Base-by-base conservation (phyloP, 2,329 filamentous ascomycete genomes). In the Blastomyces gilchristii region DNA sequence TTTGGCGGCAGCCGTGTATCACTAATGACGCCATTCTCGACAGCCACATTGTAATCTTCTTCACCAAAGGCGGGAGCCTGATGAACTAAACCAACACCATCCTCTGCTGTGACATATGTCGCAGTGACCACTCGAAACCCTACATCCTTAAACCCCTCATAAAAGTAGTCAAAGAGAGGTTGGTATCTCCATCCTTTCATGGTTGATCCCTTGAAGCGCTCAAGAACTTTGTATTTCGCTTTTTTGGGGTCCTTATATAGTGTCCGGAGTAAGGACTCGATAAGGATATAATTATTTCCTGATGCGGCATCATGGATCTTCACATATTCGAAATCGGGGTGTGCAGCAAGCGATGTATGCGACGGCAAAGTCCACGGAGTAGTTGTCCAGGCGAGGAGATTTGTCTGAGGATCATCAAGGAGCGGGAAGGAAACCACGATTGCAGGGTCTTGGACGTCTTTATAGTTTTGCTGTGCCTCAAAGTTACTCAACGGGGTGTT, bases 171-270 rank as follows among this genome's bases (percentile, higher is more conserved):
- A 75, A 97, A 97, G 0, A 92, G 82, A 7, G 93, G 92, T 74
- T 91, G 82, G 72, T 97, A 97, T 73, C 86, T 88, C 89, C 90
- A 95, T 49, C 89, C 91, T 41, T 90, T 78, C 86, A 97, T 91
- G 57, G 91, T 87, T 67, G 86, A 88, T 58, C 93, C 93, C 77
- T 87, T 89, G 68, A 95, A 77, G 71, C 88, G 92, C 66, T 88
- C 83, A 16, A 96, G 73, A 60, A 94, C 81, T 79, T 90, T 91
- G 78, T 87, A 96, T 74, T 96, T 95, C 59, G 91, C 91, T 80
- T 96, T 96, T 80, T 96, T 97, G 8, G 89, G 89, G 68, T 96
- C 91, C 75, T 97, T 97, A 80, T 96, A 97, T 1, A 97, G 80
- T 5, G 89, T 93, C 63, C 83, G 82, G 41, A 97, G 81, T 43